A percentile compares a stretch with the other conserved stretches of the same genome.
These are phyloP conservation scores for Chytriomyces sp. DNA, from an alignment of 192 early-diverging fungal species.

Conservation along the genomic window DNA sequence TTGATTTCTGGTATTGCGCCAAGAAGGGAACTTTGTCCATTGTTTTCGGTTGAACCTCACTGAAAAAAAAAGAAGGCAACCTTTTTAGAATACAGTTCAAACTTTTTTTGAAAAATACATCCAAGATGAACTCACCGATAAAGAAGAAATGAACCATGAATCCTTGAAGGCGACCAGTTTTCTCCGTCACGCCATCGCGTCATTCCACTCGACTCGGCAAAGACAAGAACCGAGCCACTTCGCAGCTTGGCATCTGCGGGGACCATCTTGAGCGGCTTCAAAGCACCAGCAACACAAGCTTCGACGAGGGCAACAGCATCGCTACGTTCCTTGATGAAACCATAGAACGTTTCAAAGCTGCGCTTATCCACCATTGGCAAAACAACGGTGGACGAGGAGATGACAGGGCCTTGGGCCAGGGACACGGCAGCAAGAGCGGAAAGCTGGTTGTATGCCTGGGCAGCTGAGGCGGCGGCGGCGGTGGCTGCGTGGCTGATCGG, in stretches of 20 bases:
- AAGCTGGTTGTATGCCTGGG: neutral
- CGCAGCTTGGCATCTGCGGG: conserved; percentile 11
- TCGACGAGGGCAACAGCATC: conserved; percentile 12
- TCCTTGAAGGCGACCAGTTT: conserved; percentile 15
- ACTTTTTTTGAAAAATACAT: neutral
- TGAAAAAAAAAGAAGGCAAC: neutral
- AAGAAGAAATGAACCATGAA: conserved; percentile 15
- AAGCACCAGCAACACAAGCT: conserved; percentile 13
- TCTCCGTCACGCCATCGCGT: conserved; percentile 18
- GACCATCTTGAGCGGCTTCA: conserved; percentile 6
- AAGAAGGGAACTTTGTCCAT: neutral
- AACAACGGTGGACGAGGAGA: too few relatives aligned
- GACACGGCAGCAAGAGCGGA: too few relatives aligned
- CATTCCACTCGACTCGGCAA: conserved; percentile 6
- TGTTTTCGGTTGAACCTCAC: neutral
- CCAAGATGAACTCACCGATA: conserved; percentile 17
- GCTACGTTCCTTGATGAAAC: neutral
- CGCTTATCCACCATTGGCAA: too few relatives aligned
- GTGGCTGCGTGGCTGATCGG: neutral
- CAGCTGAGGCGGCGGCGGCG: neutral
- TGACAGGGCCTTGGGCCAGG: too few relatives aligned
- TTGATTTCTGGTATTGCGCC: neutral
- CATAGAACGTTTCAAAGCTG: conserved; percentile 9
- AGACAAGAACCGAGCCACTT: conserved; percentile 15
- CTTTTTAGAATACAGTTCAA: neutral